phyloP scores from a whole-genome alignment of 2,329 filamentous ascomycete species.

The Ampelomyces quisqualis region DNA sequence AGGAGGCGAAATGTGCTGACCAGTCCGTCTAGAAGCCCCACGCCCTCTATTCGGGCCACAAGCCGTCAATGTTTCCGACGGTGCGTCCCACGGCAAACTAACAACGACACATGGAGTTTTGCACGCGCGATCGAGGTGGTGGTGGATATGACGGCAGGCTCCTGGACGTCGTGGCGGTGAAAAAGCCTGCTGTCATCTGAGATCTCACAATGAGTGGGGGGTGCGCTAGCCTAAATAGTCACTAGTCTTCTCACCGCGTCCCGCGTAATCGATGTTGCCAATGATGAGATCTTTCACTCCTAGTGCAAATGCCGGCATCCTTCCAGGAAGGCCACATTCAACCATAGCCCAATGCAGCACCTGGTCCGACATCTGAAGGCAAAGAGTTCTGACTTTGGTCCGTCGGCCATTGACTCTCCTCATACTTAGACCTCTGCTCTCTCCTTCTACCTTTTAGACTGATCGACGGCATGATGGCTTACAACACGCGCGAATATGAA shows the following conservation, averaged over 20 bases:
- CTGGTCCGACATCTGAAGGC: conserved; percentile 19
- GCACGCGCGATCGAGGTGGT: conserved; percentile 3
- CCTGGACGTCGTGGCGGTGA: conserved; percentile 16
- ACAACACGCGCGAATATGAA: conserved; percentile 58
- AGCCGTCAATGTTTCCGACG: conserved; percentile 1
- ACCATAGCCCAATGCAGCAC: conserved; percentile 22
- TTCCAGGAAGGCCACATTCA: conserved; percentile 3
- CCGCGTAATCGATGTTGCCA: too few species aligned
- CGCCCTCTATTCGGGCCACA: conserved; percentile 8
- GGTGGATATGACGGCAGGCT: conserved; percentile 2
- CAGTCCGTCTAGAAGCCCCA: conserved; percentile 9
- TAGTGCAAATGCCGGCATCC: too few species aligned
- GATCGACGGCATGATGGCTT: conserved; percentile 23
- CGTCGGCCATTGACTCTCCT: conserved; percentile 9
- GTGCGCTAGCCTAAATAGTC: too few species aligned
- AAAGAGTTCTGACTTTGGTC: conserved; percentile 12
- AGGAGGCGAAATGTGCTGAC: too few species aligned
- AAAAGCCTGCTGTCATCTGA: conserved; percentile 8
- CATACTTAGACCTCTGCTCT: conserved; percentile 7
- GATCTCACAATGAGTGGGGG: too few species aligned
- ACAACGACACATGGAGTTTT: conserved; percentile 1
- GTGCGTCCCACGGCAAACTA: background rate
- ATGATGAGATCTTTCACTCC: too few species aligned
- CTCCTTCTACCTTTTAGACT: conserved; percentile 4
- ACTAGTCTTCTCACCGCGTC: too few species aligned